A percentile compares a stretch with the other conserved stretches of the same genome.
These are phyloP conservation scores for Colletotrichum salicis DNA, from an alignment of 2,329 filamentous ascomycete species.

Conservation along the genomic window DNA sequence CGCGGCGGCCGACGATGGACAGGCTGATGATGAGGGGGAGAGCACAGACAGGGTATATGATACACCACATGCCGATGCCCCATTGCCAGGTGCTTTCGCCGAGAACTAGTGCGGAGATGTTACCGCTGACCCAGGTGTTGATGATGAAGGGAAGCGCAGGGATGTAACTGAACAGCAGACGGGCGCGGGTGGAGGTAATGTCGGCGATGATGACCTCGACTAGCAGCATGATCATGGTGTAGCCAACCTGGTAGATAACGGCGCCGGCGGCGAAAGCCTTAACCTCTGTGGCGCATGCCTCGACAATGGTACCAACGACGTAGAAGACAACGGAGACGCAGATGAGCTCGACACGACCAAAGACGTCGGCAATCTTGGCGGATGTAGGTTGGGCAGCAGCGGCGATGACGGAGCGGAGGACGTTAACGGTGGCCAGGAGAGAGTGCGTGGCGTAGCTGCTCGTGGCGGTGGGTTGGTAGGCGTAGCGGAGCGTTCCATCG, in stretches of 20 bases:
- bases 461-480: slow-evolving; percentile 67
- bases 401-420: slow-evolving; percentile 67
- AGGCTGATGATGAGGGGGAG: slow-evolving; percentile 67
- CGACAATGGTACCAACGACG: slow-evolving; percentile 65
- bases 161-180: slow-evolving; percentile 73
- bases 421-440: slow-evolving; percentile 66
- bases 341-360: slow-evolving; percentile 70
- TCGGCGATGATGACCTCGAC: slow-evolving; percentile 74
- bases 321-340: slow-evolving; percentile 71
- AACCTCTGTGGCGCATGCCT: slow-evolving; percentile 61
- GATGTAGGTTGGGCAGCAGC: slow-evolving; percentile 67
- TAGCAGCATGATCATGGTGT: slow-evolving; percentile 69
- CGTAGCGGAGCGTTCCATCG: slow-evolving; percentile 65
- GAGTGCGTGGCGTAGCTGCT: slow-evolving; percentile 62
- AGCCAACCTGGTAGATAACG: slow-evolving; percentile 71
- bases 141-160: slow-evolving; percentile 69
- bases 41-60: slow-evolving; percentile 67
- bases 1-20: slow-evolving; percentile 60
- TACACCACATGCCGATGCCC: slow-evolving; percentile 73
- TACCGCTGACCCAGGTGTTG: slow-evolving; percentile 73
- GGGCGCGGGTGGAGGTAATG: slow-evolving; percentile 69
- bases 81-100: slow-evolving; percentile 64
- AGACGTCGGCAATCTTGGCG: slow-evolving; percentile 71
- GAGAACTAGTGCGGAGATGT: slow-evolving; percentile 63
- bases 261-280: slow-evolving; percentile 66